phyloP scores from a whole-genome alignment of 2,329 filamentous ascomycete species.

The Ophiostoma triangulosporum region DNA sequence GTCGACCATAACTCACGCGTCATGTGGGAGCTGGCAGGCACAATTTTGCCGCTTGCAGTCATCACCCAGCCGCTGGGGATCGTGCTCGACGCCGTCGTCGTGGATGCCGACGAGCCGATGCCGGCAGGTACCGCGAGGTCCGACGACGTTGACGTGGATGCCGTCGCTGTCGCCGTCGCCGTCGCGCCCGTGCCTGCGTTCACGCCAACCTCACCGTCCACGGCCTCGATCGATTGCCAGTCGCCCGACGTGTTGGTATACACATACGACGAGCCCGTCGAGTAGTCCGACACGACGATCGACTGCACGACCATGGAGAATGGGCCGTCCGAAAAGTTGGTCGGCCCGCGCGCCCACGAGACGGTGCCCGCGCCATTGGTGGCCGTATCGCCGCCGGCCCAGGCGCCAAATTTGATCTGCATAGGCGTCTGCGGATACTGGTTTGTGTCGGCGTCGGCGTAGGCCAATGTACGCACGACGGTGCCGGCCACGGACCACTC shows the following conservation, averaged over 20 bases:
- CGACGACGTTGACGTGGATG: constrained; percentile 27
- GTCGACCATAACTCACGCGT: background rate
- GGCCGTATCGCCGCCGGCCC: constrained; percentile 73
- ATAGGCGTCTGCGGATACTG: constrained; percentile 95
- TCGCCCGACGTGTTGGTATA: constrained; percentile 68
- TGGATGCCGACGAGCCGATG: constrained; percentile 23
- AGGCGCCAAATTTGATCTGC: constrained; percentile 83
- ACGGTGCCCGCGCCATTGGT: constrained; percentile 71
- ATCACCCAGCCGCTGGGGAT: constrained; percentile 75
- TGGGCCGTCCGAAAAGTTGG: constrained; percentile 70
- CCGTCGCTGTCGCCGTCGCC: constrained; percentile 42
- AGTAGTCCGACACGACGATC: constrained; percentile 76
- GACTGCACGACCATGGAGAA: constrained; percentile 76
- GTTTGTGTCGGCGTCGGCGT: constrained; percentile 48
- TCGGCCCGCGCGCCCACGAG: constrained; percentile 74
- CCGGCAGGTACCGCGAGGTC: background rate
- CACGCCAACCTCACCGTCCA: constrained; percentile 64
- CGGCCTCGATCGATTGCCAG: constrained; percentile 70
- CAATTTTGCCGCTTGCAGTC: constrained; percentile 63
- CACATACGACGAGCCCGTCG: constrained; percentile 70
- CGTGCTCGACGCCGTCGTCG: constrained; percentile 33
- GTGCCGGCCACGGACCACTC: constrained; percentile 74
- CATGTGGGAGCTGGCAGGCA: constrained; percentile 54
- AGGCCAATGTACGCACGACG: constrained; percentile 62
- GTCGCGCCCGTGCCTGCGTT: constrained; percentile 40